Base-by-base conservation (phyloP, 768 basidiomycete genomes). In the Dendrothele bispora region DNA sequence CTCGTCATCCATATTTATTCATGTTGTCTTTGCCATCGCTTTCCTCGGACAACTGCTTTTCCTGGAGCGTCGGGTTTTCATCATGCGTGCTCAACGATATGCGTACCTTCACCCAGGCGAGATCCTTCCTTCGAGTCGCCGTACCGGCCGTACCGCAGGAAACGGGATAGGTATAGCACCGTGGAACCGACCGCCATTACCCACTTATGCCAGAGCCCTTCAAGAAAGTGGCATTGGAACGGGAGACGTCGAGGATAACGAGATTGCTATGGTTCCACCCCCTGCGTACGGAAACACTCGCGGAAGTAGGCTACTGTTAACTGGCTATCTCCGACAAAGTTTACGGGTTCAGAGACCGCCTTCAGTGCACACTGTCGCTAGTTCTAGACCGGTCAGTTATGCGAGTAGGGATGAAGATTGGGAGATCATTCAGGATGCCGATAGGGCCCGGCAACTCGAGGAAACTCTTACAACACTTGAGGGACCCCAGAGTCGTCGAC, bases 261-360 rank as follows among this genome's bases (percentile, higher is more conserved):
- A 77, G 29, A 88, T 87, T 48, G 86, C 84, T 3, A 74, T 71
- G 17, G 74, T 81, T 4, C 86, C 87, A 1, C 87, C 87, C 6
- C 87, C 87, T 8, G 83, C 84, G n/a, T 88, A 88, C 60, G 86
- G 87, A 20, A 75, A 86, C 55, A 85, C 83, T 17, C 75, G 86
- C 39, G 85, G 84, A 28, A 86, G 83, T 65, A 84, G 73, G 17
- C 69, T 88, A 36, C 57, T 88, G 36, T 69, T 86, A 17, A 58
- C 75, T 1, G 80, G 82, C 5, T 77, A 72, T 61, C 58, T 85
- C 44, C 63, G 68, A 36, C 67, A 76, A 21, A 74, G 72, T 49
- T 55, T 79, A 54, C 58, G 80, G n/a, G 71, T 72, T 25, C 73
- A 78, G 57, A 67, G 79, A 46, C 77, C 75, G 43, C 40, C 52